phyloP scores from a whole-genome alignment of 1,139 yeast species.

The Suhomyces terraborum region DNA sequence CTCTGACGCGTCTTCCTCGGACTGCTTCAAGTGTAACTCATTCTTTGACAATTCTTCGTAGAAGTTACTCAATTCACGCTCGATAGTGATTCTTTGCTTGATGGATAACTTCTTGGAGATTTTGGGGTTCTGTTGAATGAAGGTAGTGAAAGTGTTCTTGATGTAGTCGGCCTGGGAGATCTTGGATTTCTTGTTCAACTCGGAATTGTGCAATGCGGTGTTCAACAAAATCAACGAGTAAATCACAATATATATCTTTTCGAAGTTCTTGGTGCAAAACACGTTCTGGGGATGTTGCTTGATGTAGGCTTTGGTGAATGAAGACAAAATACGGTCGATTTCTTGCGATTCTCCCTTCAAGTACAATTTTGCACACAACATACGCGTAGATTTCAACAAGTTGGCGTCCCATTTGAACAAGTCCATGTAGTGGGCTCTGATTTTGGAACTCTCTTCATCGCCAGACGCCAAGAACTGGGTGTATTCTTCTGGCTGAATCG shows the following conservation, averaged over 20 bases:
- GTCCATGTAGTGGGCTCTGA: constrained; percentile 50
- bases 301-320: constrained; percentile 71
- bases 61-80: constrained; percentile 43
- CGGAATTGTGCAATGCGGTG: constrained; percentile 63
- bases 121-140: constrained; percentile 37
- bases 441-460: constrained; percentile 43
- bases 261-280: constrained; percentile 55
- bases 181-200: constrained; percentile 41
- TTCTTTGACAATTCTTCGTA: constrained; percentile 43
- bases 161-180: constrained; percentile 54
- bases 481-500: constrained; percentile 50
- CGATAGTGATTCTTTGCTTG: constrained; percentile 45
- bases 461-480: constrained; percentile 47
- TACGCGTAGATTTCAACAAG: constrained; percentile 57
- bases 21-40: constrained; percentile 45
- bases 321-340: constrained; percentile 70
- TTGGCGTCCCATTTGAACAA: constrained; percentile 52
- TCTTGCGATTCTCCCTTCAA: constrained; percentile 85
- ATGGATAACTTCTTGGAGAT: constrained; percentile 34
- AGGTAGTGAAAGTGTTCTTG: constrained; percentile 53
- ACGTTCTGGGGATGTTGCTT: constrained; percentile 50
- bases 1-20: constrained; percentile 17
- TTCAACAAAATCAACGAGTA: constrained; percentile 75
- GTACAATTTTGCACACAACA: constrained; percentile 64
- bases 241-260: constrained; percentile 69